Evolutionary conservation across 805 yeast genomes (phyloP), one percentile per base, ranked within the genome.

Genomic region (Kuraishia ogatae): DNA sequence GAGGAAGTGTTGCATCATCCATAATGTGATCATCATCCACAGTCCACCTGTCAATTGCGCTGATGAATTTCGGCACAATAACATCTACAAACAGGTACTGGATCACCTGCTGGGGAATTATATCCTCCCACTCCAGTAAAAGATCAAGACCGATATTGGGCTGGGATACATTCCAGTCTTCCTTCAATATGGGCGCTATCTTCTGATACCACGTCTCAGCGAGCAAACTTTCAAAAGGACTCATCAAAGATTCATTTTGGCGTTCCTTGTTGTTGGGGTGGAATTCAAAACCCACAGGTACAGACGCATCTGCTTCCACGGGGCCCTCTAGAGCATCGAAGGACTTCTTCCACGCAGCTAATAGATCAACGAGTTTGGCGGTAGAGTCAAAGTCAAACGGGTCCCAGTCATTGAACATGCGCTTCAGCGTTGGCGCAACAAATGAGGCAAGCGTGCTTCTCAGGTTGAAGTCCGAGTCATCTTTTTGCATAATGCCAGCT

Each of bases 51-150:
- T 63, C 56, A 5, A 81, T 63, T 0, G 67, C 70, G 1, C 57
- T 22, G 0, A 60, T 47, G 2, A 83, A 62, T 39, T 68, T 71
- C 0, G 82, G 81, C 0, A 67, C 53, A 1, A 83, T 61, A 4
- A 66, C 63, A 2, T 61, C 62, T 5, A 61, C 54, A 2, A 70
- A 51, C 15, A 80, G 53, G 49, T 63, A 62, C 2, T 66, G 60
- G 15, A 70, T 60, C 1, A 68, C 60, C 2, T 57, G 54, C 0
- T 51, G 51, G 2, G 77, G 72, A 2, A 79, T 53, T 1, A 77
- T 56, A 1, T 61, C 64, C 23, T 63, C 66, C 83, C 81, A 77
- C 21, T 71, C 73, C 20, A 77, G 65, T 0, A 79, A 53, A 2
- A 76, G 55, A 0, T 71, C 62, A 6, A 78, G 63, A 1, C 73